Base-by-base conservation (phyloP, 805 yeast species). In the Jamesozyma jinghongensis region DNA sequence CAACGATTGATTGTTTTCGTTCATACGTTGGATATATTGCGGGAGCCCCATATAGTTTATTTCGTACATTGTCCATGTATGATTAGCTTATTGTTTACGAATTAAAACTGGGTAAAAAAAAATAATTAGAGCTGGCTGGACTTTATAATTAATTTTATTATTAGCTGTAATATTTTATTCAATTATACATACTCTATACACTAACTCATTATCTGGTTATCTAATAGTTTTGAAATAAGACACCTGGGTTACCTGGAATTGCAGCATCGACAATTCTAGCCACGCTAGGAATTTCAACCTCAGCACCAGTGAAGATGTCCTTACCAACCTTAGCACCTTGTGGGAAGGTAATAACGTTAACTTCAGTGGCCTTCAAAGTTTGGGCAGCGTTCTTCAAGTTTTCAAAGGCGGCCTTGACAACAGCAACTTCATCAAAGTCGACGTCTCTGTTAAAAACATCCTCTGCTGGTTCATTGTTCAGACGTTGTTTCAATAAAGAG, bases 231-330 rank as follows among this genome's bases (percentile, higher is more conserved):
- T 68, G 75, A 48, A 90, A 71, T 47, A 78, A 63, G 55, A 90
- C 77, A 55, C 95, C 97, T 30, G 98, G 97, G 51, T 75, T 74
- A 46, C 97, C 97, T 36, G 98, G 98, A 49, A 84, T 81, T 20
- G 97, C 88, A 46, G 72, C 72, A 49, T 85, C 95, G 45, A 84
- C 70, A 32, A 79, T 74, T 70, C 84, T 87, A 36, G 80, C 74
- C 40, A 73, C 67, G 40, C 57, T 50, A 29, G 79, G 71, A 48
- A 87, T 71, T 50, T 73, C 82, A 43, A 80, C 81, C 41, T 72
- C 75, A 56, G 77, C 82, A 36, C 84, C 88, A 37, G 88, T 74
- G 38, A 77, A 51, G 41, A 84, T 62, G 53, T 86, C 79, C 46
- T 59, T 70, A 50, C 94, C 97, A 37, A 57, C 52, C 38, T 66